These are phyloP conservation scores for Podospora anserina DNA, from an alignment of 495 filamentous ascomycete species.

Conservation along the genomic window DNA sequence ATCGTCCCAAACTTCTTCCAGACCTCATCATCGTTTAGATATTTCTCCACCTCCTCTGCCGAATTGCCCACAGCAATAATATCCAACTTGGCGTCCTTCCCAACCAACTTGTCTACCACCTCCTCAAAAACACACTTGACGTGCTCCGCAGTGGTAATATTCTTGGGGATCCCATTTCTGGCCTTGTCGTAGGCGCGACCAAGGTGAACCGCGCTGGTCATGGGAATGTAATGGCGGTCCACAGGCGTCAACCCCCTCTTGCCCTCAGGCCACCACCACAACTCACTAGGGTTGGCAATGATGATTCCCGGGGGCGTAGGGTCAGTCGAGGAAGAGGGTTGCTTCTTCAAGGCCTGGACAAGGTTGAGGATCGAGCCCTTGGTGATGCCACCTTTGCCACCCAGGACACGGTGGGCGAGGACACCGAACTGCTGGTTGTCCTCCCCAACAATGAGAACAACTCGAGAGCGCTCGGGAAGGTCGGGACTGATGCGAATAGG, in stretches of 20 bases:
- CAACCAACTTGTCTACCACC: conserved; percentile 49
- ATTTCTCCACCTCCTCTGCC: conserved; percentile 50
- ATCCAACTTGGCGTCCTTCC: conserved; percentile 52
- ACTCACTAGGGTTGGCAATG: conserved; percentile 69
- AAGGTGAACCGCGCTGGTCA: conserved; percentile 52
- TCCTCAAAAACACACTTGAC: conserved; percentile 60
- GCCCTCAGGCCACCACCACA: conserved; percentile 62
- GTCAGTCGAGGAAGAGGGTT: conserved; percentile 32
- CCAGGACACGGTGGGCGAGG: conserved; percentile 64
- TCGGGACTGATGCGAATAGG: conserved; percentile 63
- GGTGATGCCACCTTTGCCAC: conserved; percentile 57
- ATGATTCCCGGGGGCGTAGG: conserved; percentile 50
- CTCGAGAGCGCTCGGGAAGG: conserved; percentile 55
- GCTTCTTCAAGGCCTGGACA: conserved; percentile 49
- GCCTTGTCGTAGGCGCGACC: conserved; percentile 36
- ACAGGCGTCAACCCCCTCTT: conserved; percentile 51
- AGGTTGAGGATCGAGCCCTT: conserved; percentile 63
- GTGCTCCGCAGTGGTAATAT: conserved; percentile 54
- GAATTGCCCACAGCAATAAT: conserved; percentile 63
- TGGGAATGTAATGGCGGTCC: conserved; percentile 54
- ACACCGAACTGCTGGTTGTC: conserved; percentile 67
- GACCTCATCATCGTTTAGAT: conserved; percentile 46
- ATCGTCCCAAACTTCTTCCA: conserved; percentile 48
- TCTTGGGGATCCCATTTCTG: conserved; percentile 57
- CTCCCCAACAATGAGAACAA: conserved; percentile 76